phyloP scores from a whole-genome alignment of 345 rosid genomes.

The Moricandia moricandioides region DNA sequence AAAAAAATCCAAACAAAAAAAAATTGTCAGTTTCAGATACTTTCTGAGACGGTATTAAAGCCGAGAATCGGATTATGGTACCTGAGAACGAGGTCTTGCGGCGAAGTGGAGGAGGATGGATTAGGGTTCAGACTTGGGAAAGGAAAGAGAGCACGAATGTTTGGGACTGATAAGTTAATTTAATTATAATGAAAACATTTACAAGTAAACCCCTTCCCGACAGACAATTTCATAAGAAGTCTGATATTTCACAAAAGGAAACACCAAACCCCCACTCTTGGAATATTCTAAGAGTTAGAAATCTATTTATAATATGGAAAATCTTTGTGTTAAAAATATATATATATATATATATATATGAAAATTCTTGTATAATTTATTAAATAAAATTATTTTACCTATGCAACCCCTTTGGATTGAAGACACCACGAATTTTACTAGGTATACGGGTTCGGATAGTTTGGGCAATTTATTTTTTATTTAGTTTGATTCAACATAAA shows the following conservation, averaged over 20 bases:
- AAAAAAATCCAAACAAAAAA: neutral
- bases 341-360: too few species aligned
- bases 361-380: too few species aligned
- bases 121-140: conserved; percentile 26
- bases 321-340: too few species aligned
- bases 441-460: too few species aligned
- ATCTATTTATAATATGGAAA: neutral
- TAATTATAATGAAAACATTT: neutral
- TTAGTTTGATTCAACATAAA: too few species aligned
- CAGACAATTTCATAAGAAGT: neutral
- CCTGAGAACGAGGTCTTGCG: neutral
- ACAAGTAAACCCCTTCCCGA: neutral
- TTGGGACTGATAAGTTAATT: neutral
- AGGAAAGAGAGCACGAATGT: neutral
- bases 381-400: too few species aligned
- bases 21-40: neutral
- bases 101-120: neutral
- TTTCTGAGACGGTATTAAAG: neutral
- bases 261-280: neutral
- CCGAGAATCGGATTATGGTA: neutral
- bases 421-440: too few species aligned
- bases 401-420: too few species aligned
- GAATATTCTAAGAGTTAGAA: neutral
- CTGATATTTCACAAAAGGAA: neutral
- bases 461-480: too few species aligned